Base-by-base conservation (phyloP, 495 filamentous ascomycete genomes). In the Pyronema omphalodes region DNA sequence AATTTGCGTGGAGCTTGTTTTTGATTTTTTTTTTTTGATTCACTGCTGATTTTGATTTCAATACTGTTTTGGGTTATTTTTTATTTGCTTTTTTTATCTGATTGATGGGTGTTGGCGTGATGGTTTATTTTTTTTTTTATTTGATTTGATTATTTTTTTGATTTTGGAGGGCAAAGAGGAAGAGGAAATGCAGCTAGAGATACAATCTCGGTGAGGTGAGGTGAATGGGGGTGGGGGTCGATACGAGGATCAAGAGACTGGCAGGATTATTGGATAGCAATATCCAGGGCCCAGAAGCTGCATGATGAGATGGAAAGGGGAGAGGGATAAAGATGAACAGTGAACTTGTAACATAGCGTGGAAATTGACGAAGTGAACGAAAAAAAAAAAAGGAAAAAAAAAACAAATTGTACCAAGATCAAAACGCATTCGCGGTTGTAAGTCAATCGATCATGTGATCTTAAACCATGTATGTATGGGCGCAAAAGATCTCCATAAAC, bases 251-350 rank as follows among this genome's bases (percentile, higher is more conserved):
- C 19, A 29, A 14, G 37, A 18, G 18, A 15, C 39, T 34, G 39
- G 12, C n/a, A 37, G 8, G 53, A 54, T 55, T 62, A 19, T 37
- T 37, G 7, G 34, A 15, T 62, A 57, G 33, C 47, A 14, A 14
- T 56, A 8, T 1, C 17, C 23, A 29, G 23, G 5, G 5, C 5
- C 23, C 1, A 5, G 23, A 5, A 29, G 23, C 23, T 29, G 23
- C 23, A 5, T 1, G 23, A 29, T 29, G 5, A 29, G 23, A 29
- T 29, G 23, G 23, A 5, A 1, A 29, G 23, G 23, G 23, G 23
- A 29, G 23, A 5, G 23, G 23, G 23, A 29, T 29, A 29, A 29
- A 29, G 23, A 1, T 29, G 23, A 5, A 29, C 5, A 29, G 23
- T 29, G 23, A 29, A 29, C 12, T 1, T 47, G 44, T 47, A 47